Evolutionary conservation across 257 asterid genomes (phyloP).

Genomic region (Rhazya stricta): DNA sequence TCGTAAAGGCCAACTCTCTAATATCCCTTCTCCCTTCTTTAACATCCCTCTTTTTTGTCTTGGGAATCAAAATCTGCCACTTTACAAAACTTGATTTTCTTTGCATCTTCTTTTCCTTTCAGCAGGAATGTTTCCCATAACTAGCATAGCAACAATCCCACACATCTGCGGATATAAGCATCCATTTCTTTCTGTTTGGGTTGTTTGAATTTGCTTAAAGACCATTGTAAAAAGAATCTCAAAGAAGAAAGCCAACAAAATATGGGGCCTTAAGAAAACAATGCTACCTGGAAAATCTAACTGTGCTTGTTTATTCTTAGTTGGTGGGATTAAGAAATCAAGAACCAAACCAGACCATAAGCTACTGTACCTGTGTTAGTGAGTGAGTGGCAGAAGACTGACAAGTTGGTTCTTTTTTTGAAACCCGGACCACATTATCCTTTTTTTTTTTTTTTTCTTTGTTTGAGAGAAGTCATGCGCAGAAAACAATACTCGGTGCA

Average conservation of each 20-base stretch:
- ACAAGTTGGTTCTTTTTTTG: not conserved
- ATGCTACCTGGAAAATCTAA: not conserved
- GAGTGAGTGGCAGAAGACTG: not conserved
- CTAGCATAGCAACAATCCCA: too few relatives aligned
- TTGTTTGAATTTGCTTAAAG: not conserved
- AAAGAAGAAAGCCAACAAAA: not conserved
- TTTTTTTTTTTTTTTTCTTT: too few relatives aligned
- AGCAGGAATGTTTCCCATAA: too few relatives aligned
- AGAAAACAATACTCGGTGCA: slow-evolving; percentile 16
- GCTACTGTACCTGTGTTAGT: not conserved
- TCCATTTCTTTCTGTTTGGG: not conserved
- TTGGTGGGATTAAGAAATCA: not conserved
- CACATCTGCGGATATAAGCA: too few relatives aligned
- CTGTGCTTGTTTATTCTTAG: not conserved
- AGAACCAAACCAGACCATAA: not conserved
- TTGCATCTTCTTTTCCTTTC: too few relatives aligned
- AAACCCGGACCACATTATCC: slow-evolving; percentile 15
- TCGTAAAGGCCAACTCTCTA: not conserved
- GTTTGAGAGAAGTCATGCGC: slow-evolving; percentile 17
- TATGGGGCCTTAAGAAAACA: not conserved
- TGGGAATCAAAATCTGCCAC: too few relatives aligned
- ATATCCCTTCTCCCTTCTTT: too few relatives aligned
- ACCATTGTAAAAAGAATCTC: not conserved
- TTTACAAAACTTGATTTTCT: too few relatives aligned
- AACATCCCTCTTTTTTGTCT: too few relatives aligned